Percentiles rank a stretch among this genome's conserved stretches.
phyloP scores from a whole-genome alignment of 495 filamentous ascomycete species.

The Penicillium tannophilum region DNA sequence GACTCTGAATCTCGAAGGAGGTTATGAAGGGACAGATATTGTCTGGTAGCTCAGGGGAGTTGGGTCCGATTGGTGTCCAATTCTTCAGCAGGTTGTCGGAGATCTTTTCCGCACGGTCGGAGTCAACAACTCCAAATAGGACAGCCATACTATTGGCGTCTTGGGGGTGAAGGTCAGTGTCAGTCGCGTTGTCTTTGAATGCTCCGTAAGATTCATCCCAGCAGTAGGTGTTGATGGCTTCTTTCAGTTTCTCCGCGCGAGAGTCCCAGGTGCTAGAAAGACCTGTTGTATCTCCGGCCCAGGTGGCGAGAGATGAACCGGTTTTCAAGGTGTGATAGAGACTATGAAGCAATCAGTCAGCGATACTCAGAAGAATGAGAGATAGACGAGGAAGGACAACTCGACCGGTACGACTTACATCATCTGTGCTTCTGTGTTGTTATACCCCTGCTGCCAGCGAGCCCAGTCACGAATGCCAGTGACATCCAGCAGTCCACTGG shows the following conservation, averaged over 20 bases:
- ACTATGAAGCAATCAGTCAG: slow-evolving; percentile 23
- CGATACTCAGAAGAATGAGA: too few species aligned
- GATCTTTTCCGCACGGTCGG: slow-evolving; percentile 37
- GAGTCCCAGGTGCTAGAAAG: slow-evolving; percentile 46
- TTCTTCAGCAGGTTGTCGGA: slow-evolving; percentile 50
- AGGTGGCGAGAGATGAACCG: slow-evolving; percentile 51
- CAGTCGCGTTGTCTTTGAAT: slow-evolving; percentile 58
- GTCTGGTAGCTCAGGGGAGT: slow-evolving; percentile 57
- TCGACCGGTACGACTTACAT: slow-evolving; percentile 33
- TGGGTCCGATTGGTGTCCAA: slow-evolving; percentile 62
- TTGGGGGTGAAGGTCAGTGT: slow-evolving; percentile 50
- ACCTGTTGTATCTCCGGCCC: slow-evolving; percentile 47
- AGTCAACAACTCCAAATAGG: slow-evolving; percentile 39
- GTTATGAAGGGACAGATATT: slow-evolving; percentile 64
- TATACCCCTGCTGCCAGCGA: slow-evolving; percentile 52
- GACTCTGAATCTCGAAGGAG: slow-evolving; percentile 62
- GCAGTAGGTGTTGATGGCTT: slow-evolving; percentile 48
- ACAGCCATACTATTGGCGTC: slow-evolving; percentile 56
- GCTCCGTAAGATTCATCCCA: slow-evolving; percentile 55
- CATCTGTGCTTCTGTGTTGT: slow-evolving; percentile 60
- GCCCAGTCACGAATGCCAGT: slow-evolving; percentile 61
- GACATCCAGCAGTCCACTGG: slow-evolving; percentile 56
- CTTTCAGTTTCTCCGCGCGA: slow-evolving; percentile 40
- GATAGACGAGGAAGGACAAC: neutral
- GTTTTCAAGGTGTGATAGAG: slow-evolving; percentile 55